Base-by-base conservation (phyloP, 2,329 filamentous ascomycete species). In the Dothidotthia symphoricarpi region DNA sequence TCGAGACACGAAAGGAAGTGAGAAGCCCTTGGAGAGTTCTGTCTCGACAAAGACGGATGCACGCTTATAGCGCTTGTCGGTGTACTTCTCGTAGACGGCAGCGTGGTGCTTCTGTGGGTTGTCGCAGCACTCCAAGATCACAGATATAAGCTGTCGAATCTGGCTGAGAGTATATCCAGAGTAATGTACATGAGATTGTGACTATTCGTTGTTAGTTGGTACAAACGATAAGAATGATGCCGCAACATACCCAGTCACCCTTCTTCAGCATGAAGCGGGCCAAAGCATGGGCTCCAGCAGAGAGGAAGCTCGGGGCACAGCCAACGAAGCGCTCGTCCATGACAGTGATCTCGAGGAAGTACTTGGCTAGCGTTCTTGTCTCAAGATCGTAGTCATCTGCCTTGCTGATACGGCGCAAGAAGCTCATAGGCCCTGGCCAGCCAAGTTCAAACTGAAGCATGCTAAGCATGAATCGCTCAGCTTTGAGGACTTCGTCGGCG, bases 401-500 rank as follows among this genome's bases (percentile, higher is more conserved):
- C 73, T 97, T 97, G 82, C 91, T 97, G 69, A 97, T 93, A 39
- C 91, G 83, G 44, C 93, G 82, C 45, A 98, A 76, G 70, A 98
- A 98, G 73, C 89, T 96, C 91, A 98, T 96, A 1, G 93, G 93
- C 28, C 93, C 93, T n/a, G 93, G 93, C 85, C 88, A 97, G 35
- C 93, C 93, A 36, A 98, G 80, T 69, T 96, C 89, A 63, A 95
- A 98, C 57, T 88, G 80, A 36, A 98, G 81, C 85, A 96, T 95
- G 68, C 82, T 94, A 34, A 98, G 80, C 90, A 98, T 98, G 73
- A 95, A 97, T 10, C 90, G 84, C 70, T 98, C 93, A 0, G 93
- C 93, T 73, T 97, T 96, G 51, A 97, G 78, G 40, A 98, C 91
- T 71, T 97, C 93, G 40, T 96, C 90, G 12, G 80, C 77, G 3